Conservation (phyloP, 1,284 basidiomycete species). For the Bjerkandera adusta region DNA sequence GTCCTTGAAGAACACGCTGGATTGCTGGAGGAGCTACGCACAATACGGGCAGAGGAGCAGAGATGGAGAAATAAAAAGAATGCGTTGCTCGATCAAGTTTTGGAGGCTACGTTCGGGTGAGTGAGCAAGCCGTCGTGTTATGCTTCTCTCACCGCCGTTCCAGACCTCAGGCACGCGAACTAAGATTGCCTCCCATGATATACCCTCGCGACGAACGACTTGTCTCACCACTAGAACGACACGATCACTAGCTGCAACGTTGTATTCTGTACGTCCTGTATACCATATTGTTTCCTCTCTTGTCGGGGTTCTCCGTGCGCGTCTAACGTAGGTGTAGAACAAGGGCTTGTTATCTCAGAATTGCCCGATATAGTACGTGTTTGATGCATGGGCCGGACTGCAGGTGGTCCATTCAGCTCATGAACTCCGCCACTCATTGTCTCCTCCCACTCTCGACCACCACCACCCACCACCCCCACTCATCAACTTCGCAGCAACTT, state of each 20-base stretch:
- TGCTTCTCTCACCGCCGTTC: not conserved
- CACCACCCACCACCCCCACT: not conserved
- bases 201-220: not conserved
- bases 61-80: slow-evolving; percentile 31
- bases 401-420: not conserved
- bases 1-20: slow-evolving; percentile 59
- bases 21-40: slow-evolving; percentile 61
- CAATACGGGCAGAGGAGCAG: slow-evolving; percentile 48
- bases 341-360: not conserved
- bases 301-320: not conserved
- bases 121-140: slow-evolving; percentile 1
- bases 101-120: slow-evolving; percentile 28
- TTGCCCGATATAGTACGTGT: not conserved
- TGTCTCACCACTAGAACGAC: not conserved
- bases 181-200: not conserved
- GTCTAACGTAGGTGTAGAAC: not conserved
- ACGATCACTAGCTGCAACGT: not conserved
- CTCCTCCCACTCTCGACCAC: not conserved
- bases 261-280: not conserved
- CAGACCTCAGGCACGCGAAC: slow-evolving; percentile 9
- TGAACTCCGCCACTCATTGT: not conserved
- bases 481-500: too few relatives aligned
- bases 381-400: not conserved
- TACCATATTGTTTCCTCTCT: not conserved
- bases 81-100: slow-evolving; percentile 27